Conservation (phyloP, 306 rosid species). For the Astragalus membranaceus region DNA sequence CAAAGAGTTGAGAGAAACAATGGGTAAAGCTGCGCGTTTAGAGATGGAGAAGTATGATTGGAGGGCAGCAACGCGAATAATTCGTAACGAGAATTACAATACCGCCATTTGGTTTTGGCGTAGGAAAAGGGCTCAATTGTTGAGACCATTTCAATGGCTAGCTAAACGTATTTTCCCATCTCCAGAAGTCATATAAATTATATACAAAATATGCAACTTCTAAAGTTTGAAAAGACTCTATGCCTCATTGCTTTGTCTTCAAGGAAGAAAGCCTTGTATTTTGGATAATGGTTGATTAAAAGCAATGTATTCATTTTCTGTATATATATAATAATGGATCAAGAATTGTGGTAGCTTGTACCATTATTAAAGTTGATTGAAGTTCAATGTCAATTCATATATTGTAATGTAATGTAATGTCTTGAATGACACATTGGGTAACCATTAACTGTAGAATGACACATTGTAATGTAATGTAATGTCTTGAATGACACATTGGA, state of each 20-base stretch:
- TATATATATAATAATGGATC: constrained; percentile 32
- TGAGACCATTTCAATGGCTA: constrained; percentile 81
- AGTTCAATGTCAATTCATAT: constrained; percentile 6
- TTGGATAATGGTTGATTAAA: constrained; percentile 29
- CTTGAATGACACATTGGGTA: background rate
- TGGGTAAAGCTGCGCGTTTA: constrained; percentile 70
- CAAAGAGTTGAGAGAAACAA: constrained; percentile 60
- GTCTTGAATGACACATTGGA: background rate
- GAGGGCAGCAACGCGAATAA: constrained; percentile 77
- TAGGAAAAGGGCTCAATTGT: constrained; percentile 73
- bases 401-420: background rate
- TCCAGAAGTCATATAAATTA: constrained; percentile 38
- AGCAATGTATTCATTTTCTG: constrained; percentile 48
- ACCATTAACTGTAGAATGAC: no score
- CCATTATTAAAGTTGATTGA: constrained; percentile 22
- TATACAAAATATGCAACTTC: background rate
- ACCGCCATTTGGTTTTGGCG: constrained; percentile 99
- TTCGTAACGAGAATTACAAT: constrained; percentile 82
- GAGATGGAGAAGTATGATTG: constrained; percentile 95
- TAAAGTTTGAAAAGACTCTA: constrained; percentile 8
- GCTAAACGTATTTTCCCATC: constrained; percentile 67
- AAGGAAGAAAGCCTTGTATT: constrained; percentile 25
- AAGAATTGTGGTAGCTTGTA: constrained; percentile 14
- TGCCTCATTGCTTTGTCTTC: constrained; percentile 22
- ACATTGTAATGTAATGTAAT: background rate